These are phyloP conservation scores for Trichosanthes truncata DNA, from an alignment of 306 rosid species.

Conservation along the genomic window DNA sequence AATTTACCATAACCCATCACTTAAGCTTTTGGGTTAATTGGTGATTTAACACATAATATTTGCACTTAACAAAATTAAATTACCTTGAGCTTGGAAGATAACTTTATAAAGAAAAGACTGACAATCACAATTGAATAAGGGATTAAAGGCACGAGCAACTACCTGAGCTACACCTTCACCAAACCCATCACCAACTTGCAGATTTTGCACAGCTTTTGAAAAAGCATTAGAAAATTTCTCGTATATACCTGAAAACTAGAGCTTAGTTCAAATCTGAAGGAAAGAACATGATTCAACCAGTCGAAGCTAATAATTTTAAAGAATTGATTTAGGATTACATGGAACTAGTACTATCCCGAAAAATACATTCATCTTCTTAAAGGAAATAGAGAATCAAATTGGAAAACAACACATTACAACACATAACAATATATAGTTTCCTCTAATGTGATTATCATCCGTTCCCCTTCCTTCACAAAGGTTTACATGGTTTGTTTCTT, in stretches of 20 bases:
- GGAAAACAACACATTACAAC: neutral
- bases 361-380: neutral
- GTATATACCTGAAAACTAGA: conserved; percentile 54
- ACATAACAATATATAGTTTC: neutral
- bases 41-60: no score
- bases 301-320: neutral
- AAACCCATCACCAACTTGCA: conserved; percentile 96
- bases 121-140: neutral
- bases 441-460: neutral
- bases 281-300: neutral
- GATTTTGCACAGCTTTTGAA: conserved; percentile 54
- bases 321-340: neutral
- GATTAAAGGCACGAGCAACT: conserved; percentile 12
- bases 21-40: no score
- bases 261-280: neutral
- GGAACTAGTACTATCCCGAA: neutral
- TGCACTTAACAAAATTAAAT: neutral
- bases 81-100: neutral
- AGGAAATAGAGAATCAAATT: neutral
- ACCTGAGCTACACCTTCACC: conserved; percentile 86
- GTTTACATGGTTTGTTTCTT: neutral
- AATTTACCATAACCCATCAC: no score
- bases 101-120: conserved; percentile 7
- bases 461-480: neutral
- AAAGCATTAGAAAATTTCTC: conserved; percentile 71